A percentile compares a stretch with the other conserved stretches of the same genome.
Conservation (phyloP, 2,329 filamentous ascomycete species). For the Penicillium polonicum region DNA sequence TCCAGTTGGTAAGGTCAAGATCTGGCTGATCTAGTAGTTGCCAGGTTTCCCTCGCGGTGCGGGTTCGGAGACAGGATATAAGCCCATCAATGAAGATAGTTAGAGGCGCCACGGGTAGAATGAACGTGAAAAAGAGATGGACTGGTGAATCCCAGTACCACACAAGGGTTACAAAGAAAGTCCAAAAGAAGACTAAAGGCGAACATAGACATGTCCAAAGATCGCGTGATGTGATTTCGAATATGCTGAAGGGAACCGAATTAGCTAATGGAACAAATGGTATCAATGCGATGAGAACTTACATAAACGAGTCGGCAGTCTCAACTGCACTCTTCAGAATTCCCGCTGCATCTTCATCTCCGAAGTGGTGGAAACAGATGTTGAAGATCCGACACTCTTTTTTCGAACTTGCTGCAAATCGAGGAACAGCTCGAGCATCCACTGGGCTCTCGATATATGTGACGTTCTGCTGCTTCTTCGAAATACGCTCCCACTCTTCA, state of each 20-base stretch:
- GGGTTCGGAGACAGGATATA: conserved; percentile 65
- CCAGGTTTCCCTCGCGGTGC: conserved; percentile 65
- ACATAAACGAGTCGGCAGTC: conserved; percentile 28
- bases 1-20: conserved; percentile 16
- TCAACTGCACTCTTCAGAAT: conserved; percentile 57
- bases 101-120: conserved; percentile 65
- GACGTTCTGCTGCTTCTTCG: conserved; percentile 55
- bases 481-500: conserved; percentile 57
- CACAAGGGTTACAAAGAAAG: conserved; percentile 25
- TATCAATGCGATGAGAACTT: not conserved
- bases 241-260: conserved; percentile 10
- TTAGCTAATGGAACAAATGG: not conserved
- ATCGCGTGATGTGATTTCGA: conserved; percentile 15
- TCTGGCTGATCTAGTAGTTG: conserved; percentile 49
- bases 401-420: conserved; percentile 47
- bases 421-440: conserved; percentile 52
- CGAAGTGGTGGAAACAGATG: conserved; percentile 75
- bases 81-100: conserved; percentile 68
- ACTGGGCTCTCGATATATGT: conserved; percentile 61
- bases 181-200: conserved; percentile 31
- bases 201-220: conserved; percentile 24
- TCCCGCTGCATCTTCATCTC: conserved; percentile 58
- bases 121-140: conserved; percentile 65
- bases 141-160: conserved; percentile 49
- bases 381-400: conserved; percentile 69